Conservation (phyloP, 225 moss, liverwort and hornwort genomes). For the Sphagnum contortum region DNA sequence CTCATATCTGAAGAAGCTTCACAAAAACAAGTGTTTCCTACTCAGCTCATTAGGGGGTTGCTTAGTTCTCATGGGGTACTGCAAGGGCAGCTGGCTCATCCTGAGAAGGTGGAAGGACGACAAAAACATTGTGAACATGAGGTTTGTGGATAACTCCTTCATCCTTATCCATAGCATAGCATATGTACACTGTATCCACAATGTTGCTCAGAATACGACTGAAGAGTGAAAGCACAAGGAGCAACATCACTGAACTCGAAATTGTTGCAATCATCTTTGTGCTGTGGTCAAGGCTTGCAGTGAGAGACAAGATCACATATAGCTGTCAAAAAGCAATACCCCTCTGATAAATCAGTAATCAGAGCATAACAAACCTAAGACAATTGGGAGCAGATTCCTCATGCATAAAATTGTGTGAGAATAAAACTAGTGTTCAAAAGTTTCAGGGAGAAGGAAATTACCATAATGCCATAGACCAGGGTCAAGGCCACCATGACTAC, state of each 20-base stretch:
- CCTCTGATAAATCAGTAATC: neutral
- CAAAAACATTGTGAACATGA: conserved; percentile 62
- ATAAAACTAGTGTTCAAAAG: neutral
- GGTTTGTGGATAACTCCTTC: conserved; percentile 48
- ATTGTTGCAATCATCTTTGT: conserved; percentile 19
- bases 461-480: conserved; percentile 48
- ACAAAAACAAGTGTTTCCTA: neutral
- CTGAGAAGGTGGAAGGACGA: conserved; percentile 53
- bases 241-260: conserved; percentile 30
- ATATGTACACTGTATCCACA: conserved; percentile 79
- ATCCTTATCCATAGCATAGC: conserved; percentile 89
- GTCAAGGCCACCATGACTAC: conserved; percentile 44
- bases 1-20: no score
- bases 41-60: neutral
- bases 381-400: neutral
- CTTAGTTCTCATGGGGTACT: conserved; percentile 22
- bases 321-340: conserved; percentile 23
- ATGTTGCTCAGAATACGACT: conserved; percentile 49
- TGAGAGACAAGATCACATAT: conserved; percentile 40
- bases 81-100: conserved; percentile 49
- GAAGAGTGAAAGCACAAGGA: conserved; percentile 33
- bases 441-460: conserved; percentile 13
- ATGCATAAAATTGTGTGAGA: neutral
- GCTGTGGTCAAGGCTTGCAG: conserved; percentile 22
- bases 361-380: neutral